A percentile compares a stretch with the other conserved stretches of the same genome.
Evolutionary conservation across 1,284 basidiomycete species (phyloP).

Genomic region (Ganoderma boninense): DNA sequence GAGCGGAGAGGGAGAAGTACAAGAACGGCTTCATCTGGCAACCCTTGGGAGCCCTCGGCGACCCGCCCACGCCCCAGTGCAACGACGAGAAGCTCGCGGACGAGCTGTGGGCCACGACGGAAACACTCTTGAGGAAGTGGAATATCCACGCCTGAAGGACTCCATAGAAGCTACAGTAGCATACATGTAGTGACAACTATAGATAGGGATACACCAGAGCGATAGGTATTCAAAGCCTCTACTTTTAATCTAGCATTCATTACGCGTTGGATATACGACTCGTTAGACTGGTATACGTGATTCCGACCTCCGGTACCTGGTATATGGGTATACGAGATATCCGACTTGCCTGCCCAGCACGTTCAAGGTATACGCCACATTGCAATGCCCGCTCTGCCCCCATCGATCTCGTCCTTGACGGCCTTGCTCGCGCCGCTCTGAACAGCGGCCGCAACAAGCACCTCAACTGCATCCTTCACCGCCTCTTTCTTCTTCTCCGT

Average conservation of each 20-base stretch:
- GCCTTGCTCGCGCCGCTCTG: slow-evolving; percentile 61
- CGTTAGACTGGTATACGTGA: not conserved
- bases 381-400: slow-evolving; percentile 63
- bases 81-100: slow-evolving; percentile 50
- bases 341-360: not conserved
- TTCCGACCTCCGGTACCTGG: not conserved
- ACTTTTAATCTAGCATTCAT: not conserved
- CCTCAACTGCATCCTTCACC: slow-evolving; percentile 54
- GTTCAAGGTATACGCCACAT: slow-evolving; percentile 68
- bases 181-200: too few species aligned
- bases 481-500: slow-evolving; percentile 46
- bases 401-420: slow-evolving; percentile 63
- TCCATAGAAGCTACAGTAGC: not conserved
- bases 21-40: slow-evolving; percentile 51
- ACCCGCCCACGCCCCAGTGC: slow-evolving; percentile 41
- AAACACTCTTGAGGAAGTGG: slow-evolving; percentile 40
- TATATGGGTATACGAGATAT: not conserved
- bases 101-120: slow-evolving; percentile 54
- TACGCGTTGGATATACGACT: not conserved
- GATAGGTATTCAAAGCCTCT: not conserved
- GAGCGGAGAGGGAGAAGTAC: slow-evolving; percentile 49
- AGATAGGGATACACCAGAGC: not conserved
- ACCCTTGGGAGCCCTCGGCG: slow-evolving; percentile 47
- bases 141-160: slow-evolving; percentile 16
- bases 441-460: slow-evolving; percentile 63